Conservation (phyloP, 441 rosid species). For the Pelargonium australe region DNA sequence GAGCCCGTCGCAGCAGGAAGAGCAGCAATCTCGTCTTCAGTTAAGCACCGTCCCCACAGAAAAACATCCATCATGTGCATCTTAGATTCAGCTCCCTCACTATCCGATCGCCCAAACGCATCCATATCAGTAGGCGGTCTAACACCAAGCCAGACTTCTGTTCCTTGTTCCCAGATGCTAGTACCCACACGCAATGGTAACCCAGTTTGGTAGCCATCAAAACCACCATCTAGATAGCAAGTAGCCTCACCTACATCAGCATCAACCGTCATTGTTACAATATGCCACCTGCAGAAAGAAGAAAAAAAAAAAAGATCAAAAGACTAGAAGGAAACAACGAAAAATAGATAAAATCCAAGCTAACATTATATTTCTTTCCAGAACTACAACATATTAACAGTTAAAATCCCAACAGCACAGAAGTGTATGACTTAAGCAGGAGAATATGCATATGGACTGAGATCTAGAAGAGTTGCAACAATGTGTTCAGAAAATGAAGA, state of each 20-base stretch:
- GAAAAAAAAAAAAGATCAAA: constrained; percentile 17
- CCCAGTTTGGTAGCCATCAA: constrained; percentile 84
- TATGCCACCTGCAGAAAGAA: constrained; percentile 81
- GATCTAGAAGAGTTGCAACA: constrained; percentile 11
- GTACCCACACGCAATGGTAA: constrained; percentile 58
- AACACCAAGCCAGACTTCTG: constrained; percentile 94
- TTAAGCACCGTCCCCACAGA: constrained; percentile 96
- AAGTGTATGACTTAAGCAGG: neutral
- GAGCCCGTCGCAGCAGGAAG: constrained; percentile 74
- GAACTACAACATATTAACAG: constrained; percentile 5
- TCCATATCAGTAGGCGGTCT: constrained; percentile 92
- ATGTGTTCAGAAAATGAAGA: constrained; percentile 19
- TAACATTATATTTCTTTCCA: neutral
- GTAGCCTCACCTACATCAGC: constrained; percentile 96
- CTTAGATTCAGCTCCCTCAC: constrained; percentile 99
- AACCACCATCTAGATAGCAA: constrained; percentile 96
- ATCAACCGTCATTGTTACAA: constrained; percentile 94
- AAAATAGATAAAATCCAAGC: neutral
- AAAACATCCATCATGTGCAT: constrained; percentile 99
- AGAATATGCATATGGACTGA: neutral
- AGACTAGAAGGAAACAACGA: constrained; percentile 1
- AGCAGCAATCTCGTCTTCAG: constrained; percentile 87
- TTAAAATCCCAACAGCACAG: constrained; percentile 6
- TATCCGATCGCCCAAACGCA: constrained; percentile 98
- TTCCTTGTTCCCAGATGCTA: constrained; percentile 86